Evolutionary conservation across 1,284 basidiomycete species (phyloP).

Genomic region (Cryptococcus depauperatus): DNA sequence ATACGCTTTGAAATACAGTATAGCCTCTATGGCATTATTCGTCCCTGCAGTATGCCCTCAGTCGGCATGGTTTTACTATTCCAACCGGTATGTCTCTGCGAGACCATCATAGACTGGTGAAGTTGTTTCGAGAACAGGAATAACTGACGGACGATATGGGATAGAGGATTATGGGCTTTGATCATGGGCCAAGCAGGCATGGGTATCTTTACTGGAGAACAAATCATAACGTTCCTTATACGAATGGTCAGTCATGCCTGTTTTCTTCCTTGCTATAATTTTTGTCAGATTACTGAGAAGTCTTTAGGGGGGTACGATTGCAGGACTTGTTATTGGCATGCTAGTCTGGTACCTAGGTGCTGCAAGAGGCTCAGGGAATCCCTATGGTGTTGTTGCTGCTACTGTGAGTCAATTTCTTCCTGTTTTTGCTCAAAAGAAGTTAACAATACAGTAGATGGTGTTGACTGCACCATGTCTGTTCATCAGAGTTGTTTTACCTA

Average conservation of each 20-base stretch:
- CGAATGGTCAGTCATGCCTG: conserved; percentile 41
- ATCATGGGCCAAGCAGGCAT: conserved; percentile 62
- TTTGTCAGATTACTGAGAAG: background rate
- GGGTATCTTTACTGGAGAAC: conserved; percentile 57
- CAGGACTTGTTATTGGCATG: conserved; percentile 51
- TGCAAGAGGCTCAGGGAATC: conserved; percentile 52
- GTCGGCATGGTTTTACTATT: conserved; percentile 46
- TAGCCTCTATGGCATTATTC: conserved; percentile 55
- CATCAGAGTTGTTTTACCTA: conserved; percentile 50
- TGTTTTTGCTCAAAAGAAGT: background rate
- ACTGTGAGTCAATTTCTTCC: conserved; percentile 49
- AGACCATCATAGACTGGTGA: background rate
- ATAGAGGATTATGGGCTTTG: conserved; percentile 53
- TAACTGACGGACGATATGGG: background rate
- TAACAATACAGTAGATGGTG: conserved; percentile 40
- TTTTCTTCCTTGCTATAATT: background rate
- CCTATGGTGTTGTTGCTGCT: conserved; percentile 54
- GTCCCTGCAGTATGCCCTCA: conserved; percentile 49
- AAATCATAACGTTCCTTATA: conserved; percentile 51
- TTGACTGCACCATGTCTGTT: conserved; percentile 54
- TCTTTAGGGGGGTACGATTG: conserved; percentile 45
- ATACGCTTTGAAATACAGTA: conserved; percentile 54
- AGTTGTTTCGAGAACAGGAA: background rate
- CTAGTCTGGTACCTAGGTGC: conserved; percentile 53
- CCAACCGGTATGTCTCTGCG: conserved; percentile 10